Evolutionary conservation across 805 yeast species (phyloP), one percentile per base, ranked within the genome.

Genomic region (Middelhovenomyces tepae): DNA sequence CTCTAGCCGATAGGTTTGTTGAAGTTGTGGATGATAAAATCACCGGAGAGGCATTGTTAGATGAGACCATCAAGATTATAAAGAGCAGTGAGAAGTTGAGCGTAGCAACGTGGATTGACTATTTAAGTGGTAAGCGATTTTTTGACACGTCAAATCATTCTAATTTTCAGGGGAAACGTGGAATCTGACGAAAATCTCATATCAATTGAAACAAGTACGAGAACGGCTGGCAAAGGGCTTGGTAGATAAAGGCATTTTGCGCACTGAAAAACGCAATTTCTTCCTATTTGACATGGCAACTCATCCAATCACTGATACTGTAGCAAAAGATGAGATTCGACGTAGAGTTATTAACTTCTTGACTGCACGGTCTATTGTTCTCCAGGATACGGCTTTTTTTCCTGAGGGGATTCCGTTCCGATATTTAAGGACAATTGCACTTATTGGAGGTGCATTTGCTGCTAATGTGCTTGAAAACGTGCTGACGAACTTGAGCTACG

Each of bases 111-210:
- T 91, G 98, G 98, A 84, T 91, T 46, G 97, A 91, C 56, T 69
- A 89, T 38, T 69, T 91, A 42, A 74, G 86, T 41, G n/a, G n/a
- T n/a, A n/a, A n/a, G n/a, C n/a, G n/a, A n/a, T n/a, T n/a, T n/a
- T n/a, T n/a, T n/a, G n/a, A n/a, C n/a, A n/a, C n/a, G n/a, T n/a
- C n/a, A n/a, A n/a, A n/a, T n/a, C n/a, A n/a, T n/a, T n/a, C n/a
- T n/a, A n/a, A n/a, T n/a, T n/a, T n/a, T n/a, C n/a, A n/a, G 98
- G 67, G 27, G 98, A 91, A 57, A 91, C 98, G 4, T 91, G 98
- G 98, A 91, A 89, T 59, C 63, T 91, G 46, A 71, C 87, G 73
- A 91, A 91, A 56, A 86, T 89, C 47, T 81, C 79, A 51, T 91
- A 89, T 63, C 98, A 91, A 62, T 71, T 91, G 56, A 91, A 91